Evolutionary conservation across 177 flowering plant species (phyloP).

Genomic region (Tripterygium wilfordii): DNA sequence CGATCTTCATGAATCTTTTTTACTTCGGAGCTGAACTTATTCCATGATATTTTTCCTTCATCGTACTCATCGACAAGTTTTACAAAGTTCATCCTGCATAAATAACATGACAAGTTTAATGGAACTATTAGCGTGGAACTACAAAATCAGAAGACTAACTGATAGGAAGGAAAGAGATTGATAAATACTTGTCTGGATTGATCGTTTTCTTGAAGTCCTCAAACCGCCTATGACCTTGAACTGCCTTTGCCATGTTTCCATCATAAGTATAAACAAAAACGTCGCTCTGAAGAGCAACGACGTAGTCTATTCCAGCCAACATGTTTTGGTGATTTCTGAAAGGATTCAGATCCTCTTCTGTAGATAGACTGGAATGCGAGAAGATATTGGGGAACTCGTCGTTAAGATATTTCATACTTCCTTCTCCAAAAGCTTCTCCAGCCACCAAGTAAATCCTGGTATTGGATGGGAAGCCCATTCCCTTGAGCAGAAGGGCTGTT

Average conservation of each 20-base stretch:
- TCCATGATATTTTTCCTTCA: slow-evolving; percentile 81
- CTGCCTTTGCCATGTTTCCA: slow-evolving; percentile 99
- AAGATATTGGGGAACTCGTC: slow-evolving; percentile 76
- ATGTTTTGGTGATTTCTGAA: slow-evolving; percentile 89
- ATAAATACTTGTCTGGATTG: slow-evolving; percentile 89
- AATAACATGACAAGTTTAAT: slow-evolving; percentile 7
- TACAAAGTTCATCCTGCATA: slow-evolving; percentile 78
- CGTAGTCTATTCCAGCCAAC: slow-evolving; percentile 93
- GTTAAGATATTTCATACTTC: slow-evolving; percentile 71
- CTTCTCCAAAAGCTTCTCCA: slow-evolving; percentile 88
- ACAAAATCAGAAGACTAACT: too few relatives aligned
- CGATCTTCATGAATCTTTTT: slow-evolving; percentile 71
- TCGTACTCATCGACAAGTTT: slow-evolving; percentile 75
- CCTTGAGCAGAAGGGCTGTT: slow-evolving; percentile 79
- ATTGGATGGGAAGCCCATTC: slow-evolving; percentile 63
- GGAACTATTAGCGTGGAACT: too few relatives aligned
- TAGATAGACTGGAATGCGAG: slow-evolving; percentile 71
- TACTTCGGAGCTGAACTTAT: slow-evolving; percentile 75
- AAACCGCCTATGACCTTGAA: slow-evolving; percentile 94
- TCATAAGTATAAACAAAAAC: slow-evolving; percentile 91
- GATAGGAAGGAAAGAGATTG: too few relatives aligned
- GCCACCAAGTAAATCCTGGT: slow-evolving; percentile 88
- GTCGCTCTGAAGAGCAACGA: slow-evolving; percentile 87
- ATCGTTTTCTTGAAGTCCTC: slow-evolving; percentile 86
- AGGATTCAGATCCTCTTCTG: slow-evolving; percentile 71